Conservation (phyloP, 2,329 filamentous ascomycete genomes). For the Cladosporium colombiae region DNA sequence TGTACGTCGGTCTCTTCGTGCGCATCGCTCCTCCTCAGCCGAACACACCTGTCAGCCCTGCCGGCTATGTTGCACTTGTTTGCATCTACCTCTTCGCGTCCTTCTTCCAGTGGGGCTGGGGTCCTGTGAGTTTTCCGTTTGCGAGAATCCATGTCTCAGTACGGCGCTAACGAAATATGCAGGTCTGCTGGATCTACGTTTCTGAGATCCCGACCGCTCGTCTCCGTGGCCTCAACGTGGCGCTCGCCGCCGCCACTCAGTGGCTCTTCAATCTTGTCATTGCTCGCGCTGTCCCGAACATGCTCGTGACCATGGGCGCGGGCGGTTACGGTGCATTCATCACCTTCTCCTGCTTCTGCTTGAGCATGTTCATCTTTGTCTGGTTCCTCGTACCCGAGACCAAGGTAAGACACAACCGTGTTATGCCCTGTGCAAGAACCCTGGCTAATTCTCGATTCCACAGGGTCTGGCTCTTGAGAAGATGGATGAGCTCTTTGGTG, state of each 20-base stretch:
- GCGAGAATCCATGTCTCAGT: background rate
- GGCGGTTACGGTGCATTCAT: slow-evolving; percentile 44
- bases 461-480: slow-evolving; percentile 38
- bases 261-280: slow-evolving; percentile 71
- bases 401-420: slow-evolving; percentile 44
- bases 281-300: slow-evolving; percentile 66
- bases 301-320: slow-evolving; percentile 59
- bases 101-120: slow-evolving; percentile 67
- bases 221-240: slow-evolving; percentile 66
- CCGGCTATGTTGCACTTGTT: slow-evolving; percentile 69
- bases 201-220: slow-evolving; percentile 69
- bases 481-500: slow-evolving; percentile 36
- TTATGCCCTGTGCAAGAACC: no score
- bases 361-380: slow-evolving; percentile 65
- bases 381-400: slow-evolving; percentile 73
- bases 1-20: slow-evolving; percentile 72
- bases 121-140: slow-evolving; percentile 43
- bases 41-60: slow-evolving; percentile 58
- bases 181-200: slow-evolving; percentile 70
- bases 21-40: slow-evolving; percentile 59
- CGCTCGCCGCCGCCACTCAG: slow-evolving; percentile 67
- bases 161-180: background rate
- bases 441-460: background rate
- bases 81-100: slow-evolving; percentile 73
- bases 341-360: slow-evolving; percentile 67